Evolutionary conservation across 192 early-diverging fungal species (phyloP), one percentile per base, ranked within the genome.

Genomic region (Gonapodya sp.): DNA sequence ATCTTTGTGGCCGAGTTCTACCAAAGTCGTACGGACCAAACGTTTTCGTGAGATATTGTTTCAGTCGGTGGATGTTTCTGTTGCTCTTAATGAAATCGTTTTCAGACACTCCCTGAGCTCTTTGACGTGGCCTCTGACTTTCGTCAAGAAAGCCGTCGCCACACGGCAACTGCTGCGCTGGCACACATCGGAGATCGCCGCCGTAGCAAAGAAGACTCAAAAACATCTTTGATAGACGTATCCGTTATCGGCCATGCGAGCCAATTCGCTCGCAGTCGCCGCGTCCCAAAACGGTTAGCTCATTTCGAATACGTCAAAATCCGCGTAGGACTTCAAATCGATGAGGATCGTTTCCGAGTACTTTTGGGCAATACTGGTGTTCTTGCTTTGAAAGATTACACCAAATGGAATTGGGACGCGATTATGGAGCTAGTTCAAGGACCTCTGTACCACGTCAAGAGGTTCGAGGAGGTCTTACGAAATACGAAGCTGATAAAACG

Each of bases 401-500:
- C 89, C 18, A 92, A 93, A 80, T 96, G 95, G 95, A 87, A 88
- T 31, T 96, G 92, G 94, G 92, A 93, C 35, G 86, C 85, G 32
- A 91, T 94, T 31, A 82, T 89, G 79, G 93, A 94, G 78, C 85
- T 95, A 24, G 85, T 96, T 16, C 91, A 93, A 73, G 94, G 95
- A 1, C 93, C 94, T 0, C 85, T 95, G 77, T 84, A 91, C 8
- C 93, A 92, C 80, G 90, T 91, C 2, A 84, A 89, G 73, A 85
- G 95, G 35, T 80, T 95, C 31, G 95, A 96, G 31, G 95, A 96
- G 72, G 89, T 90, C 0, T 84, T 93, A 78, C 88, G 90, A 64
- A 89, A 84, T 36, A 90, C 88, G 18, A 95, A 93, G 79, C 91
- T 94, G 35, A 83, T 93, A 1, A 93, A 92, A 78, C 87, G 93